A percentile compares a stretch with the other conserved stretches of the same genome.
Evolutionary conservation across 139 green algal species (phyloP).

Genomic region (Trebouxia sp.): DNA sequence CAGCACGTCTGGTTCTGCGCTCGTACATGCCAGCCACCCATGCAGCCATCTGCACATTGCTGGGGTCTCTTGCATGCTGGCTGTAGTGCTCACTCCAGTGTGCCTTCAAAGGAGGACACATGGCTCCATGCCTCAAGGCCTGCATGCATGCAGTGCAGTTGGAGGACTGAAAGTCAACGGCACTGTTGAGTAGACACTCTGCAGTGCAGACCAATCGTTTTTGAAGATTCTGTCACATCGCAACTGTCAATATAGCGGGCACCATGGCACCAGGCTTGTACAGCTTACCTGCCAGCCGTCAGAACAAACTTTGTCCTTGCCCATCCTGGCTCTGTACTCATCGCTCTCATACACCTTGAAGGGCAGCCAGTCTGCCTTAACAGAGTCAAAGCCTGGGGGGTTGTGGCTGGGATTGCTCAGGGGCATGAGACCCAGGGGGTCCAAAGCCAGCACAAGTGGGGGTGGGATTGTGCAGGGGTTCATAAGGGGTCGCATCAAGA

Average conservation of each 20-base stretch:
- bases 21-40: conserved; percentile 18
- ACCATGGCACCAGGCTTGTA: too few species aligned
- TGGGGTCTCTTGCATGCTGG: neutral
- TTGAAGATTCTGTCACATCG: too few species aligned
- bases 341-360: conserved; percentile 8
- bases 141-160: too few species aligned
- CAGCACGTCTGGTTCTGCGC: conserved; percentile 5
- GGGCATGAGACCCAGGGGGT: neutral
- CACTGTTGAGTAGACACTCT: too few species aligned
- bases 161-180: too few species aligned
- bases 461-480: too few species aligned
- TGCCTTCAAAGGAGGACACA: neutral
- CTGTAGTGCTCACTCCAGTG: conserved; percentile 23
- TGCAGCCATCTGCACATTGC: conserved; percentile 16
- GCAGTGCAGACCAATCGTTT: too few species aligned
- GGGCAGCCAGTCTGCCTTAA: conserved; percentile 25
- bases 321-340: neutral
- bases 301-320: neutral
- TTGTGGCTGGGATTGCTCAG: neutral
- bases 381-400: neutral
- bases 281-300: conserved; percentile 2
- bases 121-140: conserved; percentile 17
- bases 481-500: neutral
- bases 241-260: too few species aligned
- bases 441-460: too few species aligned